Evolutionary conservation across 345 rosid species (phyloP).

Genomic region (Corymbia maculata): DNA sequence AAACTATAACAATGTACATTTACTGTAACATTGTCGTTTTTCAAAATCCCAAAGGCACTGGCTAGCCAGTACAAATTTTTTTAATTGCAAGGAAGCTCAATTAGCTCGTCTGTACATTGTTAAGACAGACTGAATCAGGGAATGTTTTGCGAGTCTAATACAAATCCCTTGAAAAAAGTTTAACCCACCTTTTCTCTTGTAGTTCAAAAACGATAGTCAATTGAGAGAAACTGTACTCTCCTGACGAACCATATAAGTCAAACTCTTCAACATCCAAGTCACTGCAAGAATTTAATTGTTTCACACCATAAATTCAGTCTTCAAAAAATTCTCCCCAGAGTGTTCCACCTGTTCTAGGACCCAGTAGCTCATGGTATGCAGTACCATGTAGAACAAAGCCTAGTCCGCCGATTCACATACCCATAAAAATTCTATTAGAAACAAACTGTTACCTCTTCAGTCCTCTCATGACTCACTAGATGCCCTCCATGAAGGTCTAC

Average conservation of each 20-base stretch:
- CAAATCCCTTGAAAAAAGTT: not conserved
- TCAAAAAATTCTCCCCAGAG: not conserved
- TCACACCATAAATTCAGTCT: not conserved
- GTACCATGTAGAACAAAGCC: not conserved
- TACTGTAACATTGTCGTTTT: not conserved
- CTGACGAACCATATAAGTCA: not conserved
- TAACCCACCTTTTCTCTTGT: not conserved
- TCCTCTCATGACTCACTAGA: conserved; percentile 90
- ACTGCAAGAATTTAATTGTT: not conserved
- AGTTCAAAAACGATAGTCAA: not conserved
- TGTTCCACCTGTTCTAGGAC: not conserved
- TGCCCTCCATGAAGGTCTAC: conserved; percentile 96
- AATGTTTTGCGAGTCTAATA: not conserved
- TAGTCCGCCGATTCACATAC: not conserved
- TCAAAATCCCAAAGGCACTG: not conserved
- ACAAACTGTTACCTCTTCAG: conserved; percentile 53
- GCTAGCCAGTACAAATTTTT: not conserved
- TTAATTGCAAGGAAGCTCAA: not conserved
- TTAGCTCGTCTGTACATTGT: not conserved
- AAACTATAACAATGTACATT: not conserved
- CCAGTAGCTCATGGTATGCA: not conserved
- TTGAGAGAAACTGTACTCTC: not conserved
- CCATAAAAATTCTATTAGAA: not conserved
- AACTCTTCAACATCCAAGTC: not conserved
- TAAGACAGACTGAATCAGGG: not conserved